These are phyloP conservation scores for Aspergillus neotritici DNA, from an alignment of 2,329 filamentous ascomycete species.

Conservation along the genomic window DNA sequence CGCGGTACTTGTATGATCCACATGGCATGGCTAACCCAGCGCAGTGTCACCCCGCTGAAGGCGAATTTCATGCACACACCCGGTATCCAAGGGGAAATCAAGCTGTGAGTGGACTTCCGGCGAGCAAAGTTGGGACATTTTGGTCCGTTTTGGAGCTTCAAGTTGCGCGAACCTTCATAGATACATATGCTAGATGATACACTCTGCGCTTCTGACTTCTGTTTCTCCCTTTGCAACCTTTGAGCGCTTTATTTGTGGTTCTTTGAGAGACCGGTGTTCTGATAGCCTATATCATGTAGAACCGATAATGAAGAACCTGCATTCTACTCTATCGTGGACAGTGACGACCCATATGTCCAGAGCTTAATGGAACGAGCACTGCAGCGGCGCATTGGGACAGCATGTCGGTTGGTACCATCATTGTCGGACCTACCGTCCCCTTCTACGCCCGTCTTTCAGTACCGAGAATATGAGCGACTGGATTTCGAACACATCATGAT, in stretches of 20 bases:
- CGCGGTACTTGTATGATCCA: neutral
- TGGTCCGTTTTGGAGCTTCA: slow-evolving; percentile 21
- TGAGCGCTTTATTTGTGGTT: slow-evolving; percentile 10
- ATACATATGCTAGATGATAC: slow-evolving; percentile 25
- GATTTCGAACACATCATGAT: slow-evolving; percentile 71
- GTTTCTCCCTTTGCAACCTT: slow-evolving; percentile 10
- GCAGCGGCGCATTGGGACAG: slow-evolving; percentile 52
- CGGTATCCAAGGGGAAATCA: slow-evolving; percentile 64
- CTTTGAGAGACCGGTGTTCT: slow-evolving; percentile 20
- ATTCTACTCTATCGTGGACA: slow-evolving; percentile 70
- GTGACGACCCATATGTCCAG: slow-evolving; percentile 85
- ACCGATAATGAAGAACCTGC: slow-evolving; percentile 32
- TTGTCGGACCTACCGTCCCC: slow-evolving; percentile 44
- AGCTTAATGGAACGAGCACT: slow-evolving; percentile 75
- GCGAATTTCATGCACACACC: slow-evolving; percentile 84
- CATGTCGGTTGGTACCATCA: slow-evolving; percentile 53
- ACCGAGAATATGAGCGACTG: slow-evolving; percentile 78
- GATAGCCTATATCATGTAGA: slow-evolving; percentile 33
- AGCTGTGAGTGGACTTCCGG: slow-evolving; percentile 63
- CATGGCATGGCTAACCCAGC: slow-evolving; percentile 5
- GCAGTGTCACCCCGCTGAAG: slow-evolving; percentile 79
- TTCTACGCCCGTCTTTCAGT: slow-evolving; percentile 61
- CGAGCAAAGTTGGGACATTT: slow-evolving; percentile 17
- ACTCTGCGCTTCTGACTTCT: slow-evolving; percentile 13
- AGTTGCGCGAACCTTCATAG: slow-evolving; percentile 18